Evolutionary conservation across 2,329 filamentous ascomycete species (phyloP).

Genomic region (Biscogniauxia mediterranea): DNA sequence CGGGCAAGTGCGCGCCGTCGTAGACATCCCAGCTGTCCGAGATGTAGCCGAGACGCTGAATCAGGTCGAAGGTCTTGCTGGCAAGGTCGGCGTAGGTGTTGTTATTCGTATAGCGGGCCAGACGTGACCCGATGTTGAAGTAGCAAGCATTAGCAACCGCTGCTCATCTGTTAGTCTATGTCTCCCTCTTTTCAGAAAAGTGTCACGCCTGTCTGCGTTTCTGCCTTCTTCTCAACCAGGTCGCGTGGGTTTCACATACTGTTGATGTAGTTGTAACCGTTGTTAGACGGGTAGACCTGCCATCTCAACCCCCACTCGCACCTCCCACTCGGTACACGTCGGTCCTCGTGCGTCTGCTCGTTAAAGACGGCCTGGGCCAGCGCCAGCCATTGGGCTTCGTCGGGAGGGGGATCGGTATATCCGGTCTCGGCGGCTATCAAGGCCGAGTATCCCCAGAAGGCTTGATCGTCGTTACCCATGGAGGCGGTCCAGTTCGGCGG

Average conservation of each 20-base stretch:
- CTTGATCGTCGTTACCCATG: slow-evolving; percentile 69
- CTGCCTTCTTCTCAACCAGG: neutral
- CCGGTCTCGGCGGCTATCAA: slow-evolving; percentile 66
- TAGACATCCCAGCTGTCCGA: slow-evolving; percentile 62
- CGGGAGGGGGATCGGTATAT: slow-evolving; percentile 56
- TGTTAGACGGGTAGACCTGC: slow-evolving; percentile 75
- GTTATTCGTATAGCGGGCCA: slow-evolving; percentile 70
- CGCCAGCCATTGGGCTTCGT: slow-evolving; percentile 59
- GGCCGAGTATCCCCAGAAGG: slow-evolving; percentile 67
- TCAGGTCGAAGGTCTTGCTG: slow-evolving; percentile 62
- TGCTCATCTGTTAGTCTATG: slow-evolving; percentile 22
- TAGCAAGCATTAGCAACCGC: slow-evolving; percentile 62
- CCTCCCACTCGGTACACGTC: slow-evolving; percentile 53
- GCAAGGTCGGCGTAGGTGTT: slow-evolving; percentile 63
- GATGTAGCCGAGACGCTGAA: slow-evolving; percentile 53
- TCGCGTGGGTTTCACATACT: slow-evolving; percentile 37
- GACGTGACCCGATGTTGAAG: slow-evolving; percentile 65
- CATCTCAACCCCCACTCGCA: slow-evolving; percentile 72
- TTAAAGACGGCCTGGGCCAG: slow-evolving; percentile 71
- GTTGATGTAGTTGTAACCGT: slow-evolving; percentile 75
- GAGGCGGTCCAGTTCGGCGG: slow-evolving; percentile 57
- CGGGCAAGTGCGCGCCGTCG: slow-evolving; percentile 59
- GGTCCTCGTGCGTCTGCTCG: slow-evolving; percentile 55
- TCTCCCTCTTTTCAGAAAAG: neutral
- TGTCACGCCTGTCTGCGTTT: too few species aligned